These are phyloP conservation scores for Elongisporangium prolatum DNA, from an alignment of 352 stramenopile species.

Conservation along the genomic window DNA sequence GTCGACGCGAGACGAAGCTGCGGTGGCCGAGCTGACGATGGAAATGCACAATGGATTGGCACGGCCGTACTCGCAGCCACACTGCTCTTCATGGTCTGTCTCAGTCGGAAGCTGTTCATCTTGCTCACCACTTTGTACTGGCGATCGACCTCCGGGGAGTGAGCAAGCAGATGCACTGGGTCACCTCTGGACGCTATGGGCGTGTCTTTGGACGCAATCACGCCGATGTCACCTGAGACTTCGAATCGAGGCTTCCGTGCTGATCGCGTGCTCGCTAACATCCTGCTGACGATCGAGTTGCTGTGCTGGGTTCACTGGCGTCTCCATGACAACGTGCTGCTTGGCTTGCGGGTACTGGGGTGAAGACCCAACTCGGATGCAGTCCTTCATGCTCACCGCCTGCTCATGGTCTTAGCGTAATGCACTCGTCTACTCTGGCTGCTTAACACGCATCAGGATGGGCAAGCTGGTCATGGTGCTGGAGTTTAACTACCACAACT, in stretches of 20 bases:
- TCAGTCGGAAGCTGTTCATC: background rate
- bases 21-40: background rate
- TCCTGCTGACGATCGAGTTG: background rate
- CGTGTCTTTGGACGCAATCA: conserved; percentile 5
- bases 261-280: background rate
- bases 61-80: background rate
- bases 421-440: conserved; percentile 5
- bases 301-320: background rate
- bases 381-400: conserved; percentile 5
- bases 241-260: background rate
- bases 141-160: too few relatives aligned
- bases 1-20: background rate
- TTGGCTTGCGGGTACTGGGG: background rate
- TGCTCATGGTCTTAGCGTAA: conserved; percentile 1
- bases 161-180: background rate
- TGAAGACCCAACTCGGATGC: background rate
- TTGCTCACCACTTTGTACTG: conserved; percentile 7
- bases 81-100: background rate
- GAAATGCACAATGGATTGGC: background rate
- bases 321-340: conserved; percentile 1
- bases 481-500: conserved; percentile 4
- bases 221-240: background rate
- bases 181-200: conserved; percentile 3
- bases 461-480: conserved; percentile 5
- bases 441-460: background rate